Evolutionary conservation across 164 flowering plant genomes (phyloP), one percentile per base, ranked within the genome.

Genomic region (Tetracentron sinense): DNA sequence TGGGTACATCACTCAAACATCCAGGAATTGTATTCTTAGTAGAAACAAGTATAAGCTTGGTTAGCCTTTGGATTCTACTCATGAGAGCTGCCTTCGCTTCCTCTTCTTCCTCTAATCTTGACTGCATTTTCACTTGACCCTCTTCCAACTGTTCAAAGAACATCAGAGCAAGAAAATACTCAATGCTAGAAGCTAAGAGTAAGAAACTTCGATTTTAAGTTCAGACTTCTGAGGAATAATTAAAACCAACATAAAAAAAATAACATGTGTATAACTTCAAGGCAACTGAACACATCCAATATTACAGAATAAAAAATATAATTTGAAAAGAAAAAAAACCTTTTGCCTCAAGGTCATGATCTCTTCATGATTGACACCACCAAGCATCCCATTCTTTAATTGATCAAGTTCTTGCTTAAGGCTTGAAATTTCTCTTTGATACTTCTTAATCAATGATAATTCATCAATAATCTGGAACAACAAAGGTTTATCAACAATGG

Each of bases 61-160:
- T 95, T 35, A 95, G 82, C 81, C 91, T 83, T 67, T 95, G 99
- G 55, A 95, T 95, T 77, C 99, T 85, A 78, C 97, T 95, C 96
- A 92, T 88, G 25, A 95, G 85, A 69, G 99, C 99, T 65, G 92
- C 96, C 77, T 95, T 95, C 23, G 89, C 99, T 72, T 95, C 99
- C 76, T 95, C 99, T 75, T 95, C 99, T 69, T 95, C 99, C 79
- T 95, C 99, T 69, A 95, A 76, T 65, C 99, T 80, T 64, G 97
- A 95, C 63, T 88, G 97, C 99, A 95, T 89, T 78, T 89, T 95
- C 58, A 87, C 84, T 77, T 95, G 99, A 56, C 99, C 97, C 75
- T 92, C 97, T 74, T 95, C 97, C 75, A 92, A 82, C 99, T 95
- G 69, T 68, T 65, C 27, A 61, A 68, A 12, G 35, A 54, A 65